Evolutionary conservation across 371 early-diverging fungal genomes (phyloP), one percentile per base, ranked within the genome.

Genomic region (Thermomucor indicae-seudaticae): DNA sequence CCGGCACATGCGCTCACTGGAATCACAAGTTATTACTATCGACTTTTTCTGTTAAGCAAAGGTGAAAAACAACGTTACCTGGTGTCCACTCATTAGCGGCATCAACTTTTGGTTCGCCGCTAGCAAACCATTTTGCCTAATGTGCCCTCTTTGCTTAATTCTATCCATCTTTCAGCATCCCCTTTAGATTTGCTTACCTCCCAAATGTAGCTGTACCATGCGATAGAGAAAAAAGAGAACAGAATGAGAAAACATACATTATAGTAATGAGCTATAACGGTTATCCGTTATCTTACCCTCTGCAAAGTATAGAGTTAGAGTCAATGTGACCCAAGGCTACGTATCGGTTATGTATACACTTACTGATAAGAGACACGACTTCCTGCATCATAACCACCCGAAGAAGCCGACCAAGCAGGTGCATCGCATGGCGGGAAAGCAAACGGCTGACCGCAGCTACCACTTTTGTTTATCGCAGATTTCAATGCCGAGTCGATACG

Each of bases 311-410:
- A 25, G 43, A 44, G 23, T 7, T 44, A 24, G 4, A 27, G 5
- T 24, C 3, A 42, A 14, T 22, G 5, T 19, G 39, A 14, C 14
- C 0, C n/a, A 1, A 34, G 10, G 25, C n/a, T 49, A 25, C 0
- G 16, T 11, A 34, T 6, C 6, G 49, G 23, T 0, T 10, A 43
- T 34, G 25, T n/a, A n/a, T 14, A 3, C 12, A 53, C 72, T 67
- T 65, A 72, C 72, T 71, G 58, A 53, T 70, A 68, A n/a, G 76
- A 66, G 38, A 80, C 83, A 20, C 55, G 56, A 37, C 54, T 41
- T 19, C 76, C 78, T 7, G 62, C 64, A 25, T 55, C 55, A 56
- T 83, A 80, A 17, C 59, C 44, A 6, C 58, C 34, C 14, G 70
- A 50, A 28, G 59, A 40, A 28, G 54, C 41, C n/a, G n/a, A n/a